Conservation (phyloP, 2,329 filamentous ascomycete species). For the Fusarium sp. region DNA sequence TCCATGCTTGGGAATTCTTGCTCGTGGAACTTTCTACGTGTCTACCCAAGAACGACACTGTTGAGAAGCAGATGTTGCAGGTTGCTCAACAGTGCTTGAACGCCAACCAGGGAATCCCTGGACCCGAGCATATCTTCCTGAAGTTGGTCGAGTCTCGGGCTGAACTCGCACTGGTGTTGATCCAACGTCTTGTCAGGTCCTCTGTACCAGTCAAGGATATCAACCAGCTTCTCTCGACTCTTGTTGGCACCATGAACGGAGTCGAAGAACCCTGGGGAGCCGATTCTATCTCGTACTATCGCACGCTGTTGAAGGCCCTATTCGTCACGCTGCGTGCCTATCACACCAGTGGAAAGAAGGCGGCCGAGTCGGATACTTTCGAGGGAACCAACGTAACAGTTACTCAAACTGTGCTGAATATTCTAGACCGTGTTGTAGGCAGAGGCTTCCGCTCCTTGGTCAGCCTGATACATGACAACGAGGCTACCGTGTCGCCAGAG, state of each 20-base stretch:
- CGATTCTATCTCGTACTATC: slow-evolving; percentile 78
- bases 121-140: slow-evolving; percentile 86
- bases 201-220: slow-evolving; percentile 65
- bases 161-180: slow-evolving; percentile 84
- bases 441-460: slow-evolving; percentile 87
- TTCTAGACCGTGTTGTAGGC: slow-evolving; percentile 84
- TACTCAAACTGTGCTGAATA: slow-evolving; percentile 79
- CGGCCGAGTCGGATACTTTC: slow-evolving; percentile 52
- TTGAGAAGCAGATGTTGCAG: slow-evolving; percentile 79
- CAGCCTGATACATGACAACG: slow-evolving; percentile 83
- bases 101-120: slow-evolving; percentile 80
- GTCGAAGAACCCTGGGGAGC: slow-evolving; percentile 68
- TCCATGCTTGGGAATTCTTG: slow-evolving; percentile 91
- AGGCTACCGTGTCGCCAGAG: slow-evolving; percentile 73
- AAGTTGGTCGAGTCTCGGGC: slow-evolving; percentile 82
- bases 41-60: slow-evolving; percentile 64
- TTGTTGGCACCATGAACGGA: slow-evolving; percentile 67
- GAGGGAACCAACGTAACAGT: slow-evolving; percentile 61
- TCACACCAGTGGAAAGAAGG: slow-evolving; percentile 55
- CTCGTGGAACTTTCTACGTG: slow-evolving; percentile 84
- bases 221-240: slow-evolving; percentile 64
- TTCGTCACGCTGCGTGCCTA: slow-evolving; percentile 85
- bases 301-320: slow-evolving; percentile 85
- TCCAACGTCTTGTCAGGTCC: slow-evolving; percentile 81
- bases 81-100: slow-evolving; percentile 84